Evolutionary conservation across 257 asterid species (phyloP), one percentile per base, ranked within the genome.

Genomic region (Plectranthus barbatus): DNA sequence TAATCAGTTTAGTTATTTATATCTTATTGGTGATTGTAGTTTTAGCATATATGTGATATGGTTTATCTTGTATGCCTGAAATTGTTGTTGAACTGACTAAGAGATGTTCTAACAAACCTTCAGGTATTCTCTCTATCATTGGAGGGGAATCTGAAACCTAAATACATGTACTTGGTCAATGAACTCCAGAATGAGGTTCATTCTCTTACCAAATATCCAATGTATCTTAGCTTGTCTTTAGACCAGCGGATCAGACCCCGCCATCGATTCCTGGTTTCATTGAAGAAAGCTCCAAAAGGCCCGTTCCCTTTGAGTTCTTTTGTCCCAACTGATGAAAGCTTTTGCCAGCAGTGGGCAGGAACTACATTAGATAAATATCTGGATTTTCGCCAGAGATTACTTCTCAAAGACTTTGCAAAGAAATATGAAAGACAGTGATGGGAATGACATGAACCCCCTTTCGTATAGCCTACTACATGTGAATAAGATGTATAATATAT

Each of bases 231-330:
- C 80, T 77, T 91, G 76, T 91, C 98, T 18, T 69, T 91, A 58
- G 98, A 91, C 79, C 98, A 88, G 81, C 76, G 96, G 74, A 91
- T 91, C 78, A 84, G 94, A 47, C 96, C 98, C 14, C 88, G 98
- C n/a, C 96, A 91, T 64, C 78, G 86, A 15, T 88, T 86, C 76
- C 78, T 91, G 84, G 94, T 91, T 74, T 77, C 86, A 19, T 75
- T 91, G 76, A 91, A 86, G 82, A 91, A 85, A 76, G 95, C 89
- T 63, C 98, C 95, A 0, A 86, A 82, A 62, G 96, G 96, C 70
- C 96, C 95, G 48, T 91, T 88, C 75, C 98, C 98, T 55, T 80
- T 88, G 83, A 80, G 95, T 72, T 88, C 96, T 58, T 74, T 91
- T 26, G 86, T 91, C 54, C 98, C 94, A 56, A 91, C 92, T 11